Percentiles rank a stretch among this genome's conserved stretches.
phyloP scores from a whole-genome alignment of 192 early-diverging fungal species.

The Rhizoclosmatium sp. region DNA sequence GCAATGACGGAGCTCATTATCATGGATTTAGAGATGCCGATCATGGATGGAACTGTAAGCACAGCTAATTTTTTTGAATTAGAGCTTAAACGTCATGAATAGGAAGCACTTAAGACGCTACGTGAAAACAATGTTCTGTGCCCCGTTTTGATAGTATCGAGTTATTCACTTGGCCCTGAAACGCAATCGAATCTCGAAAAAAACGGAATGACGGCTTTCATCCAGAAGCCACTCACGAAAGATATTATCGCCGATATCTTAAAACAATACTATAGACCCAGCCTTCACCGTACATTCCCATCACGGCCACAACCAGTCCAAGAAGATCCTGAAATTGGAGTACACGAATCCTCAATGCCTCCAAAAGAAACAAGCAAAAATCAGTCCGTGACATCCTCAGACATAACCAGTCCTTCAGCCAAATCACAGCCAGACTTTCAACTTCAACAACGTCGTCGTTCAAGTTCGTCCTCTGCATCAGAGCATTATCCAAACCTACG shows the following conservation, averaged over 20 bases:
- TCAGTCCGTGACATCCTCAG: too few relatives aligned
- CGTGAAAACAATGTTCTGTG: constrained; percentile 7
- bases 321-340: too few relatives aligned
- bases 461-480: too few relatives aligned
- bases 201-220: constrained; percentile 28
- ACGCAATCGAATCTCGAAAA: not conserved
- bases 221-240: constrained; percentile 40
- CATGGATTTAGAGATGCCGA: constrained; percentile 42
- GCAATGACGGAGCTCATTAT: constrained; percentile 31
- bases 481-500: too few relatives aligned
- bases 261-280: constrained; percentile 8
- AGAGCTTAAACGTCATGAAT: not conserved
- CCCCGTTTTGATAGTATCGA: constrained; percentile 37
- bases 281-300: not conserved
- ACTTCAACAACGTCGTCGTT: too few relatives aligned
- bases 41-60: constrained; percentile 29
- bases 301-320: too few relatives aligned
- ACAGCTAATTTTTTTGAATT: not conserved
- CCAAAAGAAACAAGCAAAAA: too few relatives aligned
- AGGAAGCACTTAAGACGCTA: constrained; percentile 32
- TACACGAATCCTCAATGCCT: too few relatives aligned
- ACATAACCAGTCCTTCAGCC: too few relatives aligned
- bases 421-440: too few relatives aligned
- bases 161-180: constrained; percentile 24
- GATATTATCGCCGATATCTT: constrained; percentile 4